Percentiles rank a stretch among this genome's conserved stretches.
Conservation (phyloP, 2,329 filamentous ascomycete species). For the Claviceps capensis region DNA sequence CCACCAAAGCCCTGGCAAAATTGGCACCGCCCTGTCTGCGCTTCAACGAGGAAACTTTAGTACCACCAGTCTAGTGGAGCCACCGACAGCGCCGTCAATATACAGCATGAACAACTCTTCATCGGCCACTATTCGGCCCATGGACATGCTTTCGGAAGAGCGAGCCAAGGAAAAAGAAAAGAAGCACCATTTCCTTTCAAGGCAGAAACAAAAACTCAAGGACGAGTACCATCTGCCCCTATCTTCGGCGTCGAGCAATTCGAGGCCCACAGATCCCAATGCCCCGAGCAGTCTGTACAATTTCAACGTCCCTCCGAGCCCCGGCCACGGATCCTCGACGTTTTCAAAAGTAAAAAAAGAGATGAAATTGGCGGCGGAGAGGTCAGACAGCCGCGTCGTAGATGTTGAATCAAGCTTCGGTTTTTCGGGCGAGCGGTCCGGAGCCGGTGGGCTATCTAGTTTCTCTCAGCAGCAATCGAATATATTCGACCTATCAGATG, state of each 20-base stretch:
- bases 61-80: constrained; percentile 57
- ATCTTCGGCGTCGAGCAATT: constrained; percentile 66
- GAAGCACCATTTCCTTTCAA: constrained; percentile 66
- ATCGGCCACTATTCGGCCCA: constrained; percentile 59
- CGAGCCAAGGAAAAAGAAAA: constrained; percentile 48
- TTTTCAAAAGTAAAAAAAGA: constrained; percentile 81
- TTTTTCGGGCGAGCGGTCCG: constrained; percentile 35
- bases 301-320: constrained; percentile 61
- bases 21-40: constrained; percentile 51
- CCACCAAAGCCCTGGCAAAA: constrained; percentile 59
- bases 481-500: constrained; percentile 40
- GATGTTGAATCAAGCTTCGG: constrained; percentile 36
- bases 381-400: constrained; percentile 31
- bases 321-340: constrained; percentile 46
- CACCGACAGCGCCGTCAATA: constrained; percentile 42
- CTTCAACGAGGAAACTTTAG: constrained; percentile 55
- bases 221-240: constrained; percentile 61
- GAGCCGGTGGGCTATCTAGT: constrained; percentile 37
- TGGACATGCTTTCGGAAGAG: constrained; percentile 35
- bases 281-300: constrained; percentile 67
- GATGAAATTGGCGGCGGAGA: constrained; percentile 67
- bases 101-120: constrained; percentile 68
- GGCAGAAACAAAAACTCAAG: constrained; percentile 67
- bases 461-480: constrained; percentile 26
- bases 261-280: constrained; percentile 58